These are phyloP conservation scores for Plasmodium knowlesi DNA, from an alignment of 169 alveolate genomes.

Conservation along the genomic window DNA sequence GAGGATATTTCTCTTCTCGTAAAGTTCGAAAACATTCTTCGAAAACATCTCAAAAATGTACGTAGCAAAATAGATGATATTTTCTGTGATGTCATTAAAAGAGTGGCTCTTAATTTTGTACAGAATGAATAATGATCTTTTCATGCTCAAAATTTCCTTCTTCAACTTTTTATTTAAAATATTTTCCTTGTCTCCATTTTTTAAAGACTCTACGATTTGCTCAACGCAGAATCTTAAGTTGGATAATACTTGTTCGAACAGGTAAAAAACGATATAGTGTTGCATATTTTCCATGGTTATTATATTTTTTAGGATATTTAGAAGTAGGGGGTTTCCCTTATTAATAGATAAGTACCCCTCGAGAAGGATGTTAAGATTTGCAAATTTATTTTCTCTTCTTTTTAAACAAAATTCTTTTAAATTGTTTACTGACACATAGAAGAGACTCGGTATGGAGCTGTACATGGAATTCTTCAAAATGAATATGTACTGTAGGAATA, in stretches of 20 bases:
- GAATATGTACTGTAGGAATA: slow-evolving; percentile 47
- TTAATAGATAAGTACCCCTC: slow-evolving; percentile 30
- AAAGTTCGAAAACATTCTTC: slow-evolving; percentile 30
- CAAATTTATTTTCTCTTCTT: slow-evolving; percentile 53
- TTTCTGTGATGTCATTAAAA: slow-evolving; percentile 22
- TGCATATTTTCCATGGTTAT: not conserved
- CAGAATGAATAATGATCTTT: slow-evolving; percentile 50
- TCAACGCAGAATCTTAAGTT: slow-evolving; percentile 29
- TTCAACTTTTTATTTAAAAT: slow-evolving; percentile 5
- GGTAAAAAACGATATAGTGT: slow-evolving; percentile 16
- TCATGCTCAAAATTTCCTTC: slow-evolving; percentile 44
- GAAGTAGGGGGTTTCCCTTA: slow-evolving; percentile 46
- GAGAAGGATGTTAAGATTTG: slow-evolving; percentile 40
- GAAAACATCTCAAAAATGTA: slow-evolving; percentile 70
- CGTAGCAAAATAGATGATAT: slow-evolving; percentile 69
- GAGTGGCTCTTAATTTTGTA: slow-evolving; percentile 32
- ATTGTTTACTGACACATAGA: slow-evolving; percentile 41
- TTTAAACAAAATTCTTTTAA: slow-evolving; percentile 61
- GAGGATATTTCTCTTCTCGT: slow-evolving; percentile 22
- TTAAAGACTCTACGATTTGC: slow-evolving; percentile 16
- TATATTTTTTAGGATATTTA: slow-evolving; percentile 14
- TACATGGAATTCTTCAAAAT: slow-evolving; percentile 44
- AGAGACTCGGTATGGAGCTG: slow-evolving; percentile 57
- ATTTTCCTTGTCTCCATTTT: not conserved
- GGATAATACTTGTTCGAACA: slow-evolving; percentile 37